Evolutionary conservation across 2,329 filamentous ascomycete species (phyloP), one percentile per base, ranked within the genome.

Genomic region (Pseudogymnoascus sp.): DNA sequence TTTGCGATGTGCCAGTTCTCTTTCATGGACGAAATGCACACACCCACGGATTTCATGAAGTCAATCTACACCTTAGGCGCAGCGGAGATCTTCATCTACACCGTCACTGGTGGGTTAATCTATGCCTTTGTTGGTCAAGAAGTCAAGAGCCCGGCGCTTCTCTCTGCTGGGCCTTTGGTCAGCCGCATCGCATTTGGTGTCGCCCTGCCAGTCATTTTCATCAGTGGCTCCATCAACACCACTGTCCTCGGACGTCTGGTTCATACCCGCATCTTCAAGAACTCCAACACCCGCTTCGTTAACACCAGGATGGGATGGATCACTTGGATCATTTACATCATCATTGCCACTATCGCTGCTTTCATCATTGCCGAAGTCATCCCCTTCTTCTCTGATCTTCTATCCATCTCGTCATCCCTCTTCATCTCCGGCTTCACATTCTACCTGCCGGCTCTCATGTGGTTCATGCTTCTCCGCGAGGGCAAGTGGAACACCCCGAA

Each of bases 181-280:
- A 76, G 78, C 5, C 85, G 85, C 63, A 73, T 87, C 5, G 82
- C 83, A 1, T 87, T 82, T 66, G 84, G 82, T 13, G 73, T 87
- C 64, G 84, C 84, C 0, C 74, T 83, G 0, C 84, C 84, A 0
- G 86, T 83, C 2, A 87, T 87, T 65, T 74, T 87, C 62, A 80
- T 87, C 60, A 81, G 84, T 0, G 85, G 84, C 41, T 82, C 85
- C 5, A 83, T 87, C 65, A 82, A 85, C 68, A 81, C 79, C 12
- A 79, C 81, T 38, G 80, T 87, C 15, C 81, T 80, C 3, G 65
- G 63, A 8, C 65, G 66, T 13, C 70, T 69, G 31, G 67, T 70
- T n/a, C 67, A 71, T 51, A 66, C 65, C 8, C 68, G 68, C 15
- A 62, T 70, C 10, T 70, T 68, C 65, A 68, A 68, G 59, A 33